Percentiles rank a stretch among this genome's conserved stretches.
Conservation (phyloP, 192 early-diverging fungal genomes). For the Linnemannia elongata region DNA sequence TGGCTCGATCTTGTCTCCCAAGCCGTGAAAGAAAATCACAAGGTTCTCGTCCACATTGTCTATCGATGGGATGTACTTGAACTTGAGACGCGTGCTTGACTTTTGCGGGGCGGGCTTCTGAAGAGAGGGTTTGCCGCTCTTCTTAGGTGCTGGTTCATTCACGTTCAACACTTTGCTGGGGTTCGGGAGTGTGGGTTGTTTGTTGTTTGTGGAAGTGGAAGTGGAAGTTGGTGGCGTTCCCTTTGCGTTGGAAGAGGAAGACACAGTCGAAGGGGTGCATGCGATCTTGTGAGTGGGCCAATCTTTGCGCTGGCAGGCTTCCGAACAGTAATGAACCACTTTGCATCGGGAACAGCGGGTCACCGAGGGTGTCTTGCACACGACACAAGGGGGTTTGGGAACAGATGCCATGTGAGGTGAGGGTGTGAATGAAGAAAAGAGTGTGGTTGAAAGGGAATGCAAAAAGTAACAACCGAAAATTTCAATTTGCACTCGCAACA, state of each 20-base stretch:
- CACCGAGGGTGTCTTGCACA: slow-evolving; percentile 41
- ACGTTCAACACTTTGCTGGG: slow-evolving; percentile 30
- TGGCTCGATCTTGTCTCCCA: slow-evolving; percentile 76
- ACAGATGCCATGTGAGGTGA: not conserved
- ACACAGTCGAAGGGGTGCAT: slow-evolving; percentile 27
- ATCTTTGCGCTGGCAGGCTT: slow-evolving; percentile 46
- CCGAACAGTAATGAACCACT: slow-evolving; percentile 47
- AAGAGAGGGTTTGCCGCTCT: not conserved
- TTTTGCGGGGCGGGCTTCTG: slow-evolving; percentile 19
- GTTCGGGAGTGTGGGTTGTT: slow-evolving; percentile 22
- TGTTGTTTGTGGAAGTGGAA: not conserved
- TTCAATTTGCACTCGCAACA: not conserved
- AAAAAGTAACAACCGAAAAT: not conserved
- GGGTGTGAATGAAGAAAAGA: not conserved
- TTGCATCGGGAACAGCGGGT: slow-evolving; percentile 54
- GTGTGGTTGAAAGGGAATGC: no score
- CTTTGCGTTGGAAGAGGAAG: not conserved
- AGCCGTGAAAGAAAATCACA: slow-evolving; percentile 80
- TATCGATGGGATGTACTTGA: slow-evolving; percentile 60
- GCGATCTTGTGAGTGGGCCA: slow-evolving; percentile 51
- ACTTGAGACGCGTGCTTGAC: slow-evolving; percentile 45
- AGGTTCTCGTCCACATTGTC: slow-evolving; percentile 74
- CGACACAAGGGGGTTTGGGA: slow-evolving; percentile 38
- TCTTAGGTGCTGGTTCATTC: not conserved
- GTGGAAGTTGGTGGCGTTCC: not conserved